Evolutionary conservation across 2,329 filamentous ascomycete genomes (phyloP).

Genomic region (Gyromitra esculenta): DNA sequence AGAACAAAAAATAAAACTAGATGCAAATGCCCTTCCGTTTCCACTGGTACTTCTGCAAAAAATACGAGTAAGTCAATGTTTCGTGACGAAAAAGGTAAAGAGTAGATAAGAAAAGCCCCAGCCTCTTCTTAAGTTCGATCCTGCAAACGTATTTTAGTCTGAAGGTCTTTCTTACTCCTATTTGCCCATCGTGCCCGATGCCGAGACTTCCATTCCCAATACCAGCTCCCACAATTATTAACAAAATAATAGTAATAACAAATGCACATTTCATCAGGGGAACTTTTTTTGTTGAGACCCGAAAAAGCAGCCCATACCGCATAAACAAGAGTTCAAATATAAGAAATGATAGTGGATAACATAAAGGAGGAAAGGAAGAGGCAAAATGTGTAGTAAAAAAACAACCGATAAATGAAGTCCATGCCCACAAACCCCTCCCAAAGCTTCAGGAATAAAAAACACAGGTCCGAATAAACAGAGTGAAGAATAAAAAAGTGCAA

Average conservation of each 20-base stretch:
- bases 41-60: constrained; percentile 16
- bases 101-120: constrained; percentile 12
- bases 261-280: constrained; percentile 36
- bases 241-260: constrained; percentile 46
- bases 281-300: constrained; percentile 41
- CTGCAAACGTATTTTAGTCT: constrained; percentile 26
- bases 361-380: constrained; percentile 13
- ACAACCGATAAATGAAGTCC: constrained; percentile 20
- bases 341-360: constrained; percentile 43
- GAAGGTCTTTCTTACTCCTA: constrained; percentile 7
- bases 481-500: constrained; percentile 47
- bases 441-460: constrained; percentile 47
- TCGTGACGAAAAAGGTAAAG: constrained; percentile 1
- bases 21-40: constrained; percentile 34
- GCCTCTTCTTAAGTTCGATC: constrained; percentile 17
- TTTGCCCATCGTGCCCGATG: constrained; percentile 16
- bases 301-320: constrained; percentile 44
- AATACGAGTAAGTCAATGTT: constrained; percentile 27
- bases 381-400: constrained; percentile 34
- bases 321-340: constrained; percentile 49
- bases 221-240: constrained; percentile 42
- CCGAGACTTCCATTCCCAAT: not conserved
- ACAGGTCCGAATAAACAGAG: constrained; percentile 49
- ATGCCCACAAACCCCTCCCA: constrained; percentile 38
- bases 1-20: constrained; percentile 26